Base-by-base conservation (phyloP, 805 yeast genomes). In the Candida sanyiensis region DNA sequence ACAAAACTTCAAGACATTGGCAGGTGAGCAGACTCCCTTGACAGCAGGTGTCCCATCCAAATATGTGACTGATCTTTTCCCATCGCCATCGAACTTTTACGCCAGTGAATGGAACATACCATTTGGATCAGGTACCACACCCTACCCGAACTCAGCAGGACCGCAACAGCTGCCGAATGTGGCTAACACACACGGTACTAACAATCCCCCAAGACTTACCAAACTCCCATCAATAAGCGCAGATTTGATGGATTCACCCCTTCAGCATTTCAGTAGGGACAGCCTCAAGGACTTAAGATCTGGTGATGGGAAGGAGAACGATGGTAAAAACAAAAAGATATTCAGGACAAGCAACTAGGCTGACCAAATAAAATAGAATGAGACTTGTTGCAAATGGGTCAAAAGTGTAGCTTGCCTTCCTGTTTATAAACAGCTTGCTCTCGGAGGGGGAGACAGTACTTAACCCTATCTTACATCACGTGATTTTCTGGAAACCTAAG, bases 31-130 rank as follows among this genome's bases (percentile, higher is more conserved):
- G 44, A 78, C 88, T 0, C 86, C 89, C 3, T 58, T 82, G 11
- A 66, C 77, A 3, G 81, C 82, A 6, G 80, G 77, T 1, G 62
- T 84, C 18, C 89, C 94, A 3, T 75, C 84, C 3, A 68, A 83
- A 37, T 84, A 78, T 50, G 76, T 83, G 29, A 72, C 72, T 42
- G 94, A 84, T 50, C 65, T 81, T 54, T 77, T 85, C 51, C 89
- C 88, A 22, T 82, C 90, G 6, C 96, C 96, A 0, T 73, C 79
- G n/a, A 82, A 75, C 45, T 77, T 79, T 48, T 84, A 82, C 50
- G 73, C 78, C 6, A 69, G 75, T 38, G 80, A 75, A 32, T 75
- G 80, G 80, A 64, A 64, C 35, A 61, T 68, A 11, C 69, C 72
- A 9, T 67, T 64, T 52, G 72, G 72, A 5, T 55, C 66, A 2